Evolutionary conservation across 139 green algal genomes (phyloP).

Genomic region (Chlamydomonas schloesseri): DNA sequence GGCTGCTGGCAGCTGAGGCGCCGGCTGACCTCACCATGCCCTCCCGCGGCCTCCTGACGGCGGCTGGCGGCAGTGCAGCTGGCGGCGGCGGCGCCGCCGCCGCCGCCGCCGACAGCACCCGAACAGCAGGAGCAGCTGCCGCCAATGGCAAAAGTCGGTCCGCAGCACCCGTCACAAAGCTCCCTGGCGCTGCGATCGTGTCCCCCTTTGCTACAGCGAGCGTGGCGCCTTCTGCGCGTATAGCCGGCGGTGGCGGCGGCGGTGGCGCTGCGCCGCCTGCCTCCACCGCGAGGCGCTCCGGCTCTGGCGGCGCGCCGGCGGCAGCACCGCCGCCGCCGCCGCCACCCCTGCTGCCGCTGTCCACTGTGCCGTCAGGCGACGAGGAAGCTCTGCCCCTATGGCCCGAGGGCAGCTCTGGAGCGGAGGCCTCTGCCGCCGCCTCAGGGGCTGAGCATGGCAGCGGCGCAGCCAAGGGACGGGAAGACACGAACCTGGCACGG

Average conservation of each 20-base stretch:
- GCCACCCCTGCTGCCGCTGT: neutral
- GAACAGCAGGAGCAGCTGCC: too few species aligned
- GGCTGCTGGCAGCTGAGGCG: neutral
- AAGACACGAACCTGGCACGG: too few species aligned
- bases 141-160: too few species aligned
- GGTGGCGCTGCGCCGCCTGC: neutral
- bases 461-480: too few species aligned
- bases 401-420: neutral
- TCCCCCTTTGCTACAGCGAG: neutral
- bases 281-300: neutral
- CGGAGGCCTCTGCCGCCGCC: too few species aligned
- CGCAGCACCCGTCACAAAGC: too few species aligned
- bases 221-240: neutral
- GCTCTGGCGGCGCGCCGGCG: neutral
- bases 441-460: too few species aligned
- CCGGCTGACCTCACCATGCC: slow-evolving; percentile 4
- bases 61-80: neutral
- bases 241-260: neutral
- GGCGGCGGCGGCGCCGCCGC: neutral
- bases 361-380: slow-evolving; percentile 32
- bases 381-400: neutral
- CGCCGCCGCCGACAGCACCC: neutral
- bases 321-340: too few species aligned
- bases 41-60: neutral
- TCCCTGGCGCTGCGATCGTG: too few species aligned